These are phyloP conservation scores for Metschnikowia koreensis DNA, from an alignment of 805 yeast genomes.

Conservation along the genomic window DNA sequence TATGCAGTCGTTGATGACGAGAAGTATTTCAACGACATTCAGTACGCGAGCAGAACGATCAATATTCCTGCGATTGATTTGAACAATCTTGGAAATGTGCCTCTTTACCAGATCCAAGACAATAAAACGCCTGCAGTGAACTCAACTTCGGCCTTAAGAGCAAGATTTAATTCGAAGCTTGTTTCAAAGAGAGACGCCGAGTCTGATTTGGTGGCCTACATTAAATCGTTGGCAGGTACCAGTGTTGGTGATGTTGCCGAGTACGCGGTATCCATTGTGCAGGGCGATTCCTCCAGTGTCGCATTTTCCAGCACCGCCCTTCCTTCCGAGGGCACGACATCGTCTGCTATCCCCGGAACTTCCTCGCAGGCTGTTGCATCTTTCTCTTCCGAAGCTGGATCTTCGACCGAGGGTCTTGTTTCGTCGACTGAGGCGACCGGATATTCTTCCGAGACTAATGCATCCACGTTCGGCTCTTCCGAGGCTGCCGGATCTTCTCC, in stretches of 20 bases:
- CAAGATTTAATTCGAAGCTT: constrained; percentile 29
- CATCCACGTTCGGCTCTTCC: too few relatives aligned
- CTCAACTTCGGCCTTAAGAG: constrained; percentile 42
- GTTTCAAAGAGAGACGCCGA: constrained; percentile 32
- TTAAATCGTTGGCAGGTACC: constrained; percentile 28
- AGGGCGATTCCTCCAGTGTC: too few relatives aligned
- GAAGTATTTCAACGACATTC: constrained; percentile 36
- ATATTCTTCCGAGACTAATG: not conserved
- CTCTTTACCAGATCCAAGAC: constrained; percentile 31
- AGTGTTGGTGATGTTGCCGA: constrained; percentile 13
- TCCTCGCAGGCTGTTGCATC: not conserved
- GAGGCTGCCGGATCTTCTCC: too few relatives aligned
- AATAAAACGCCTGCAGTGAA: constrained; percentile 30
- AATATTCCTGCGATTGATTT: constrained; percentile 31
- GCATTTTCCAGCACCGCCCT: constrained; percentile 1
- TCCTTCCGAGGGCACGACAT: constrained; percentile 15
- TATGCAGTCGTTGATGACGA: constrained; percentile 25
- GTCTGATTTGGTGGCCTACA: constrained; percentile 22
- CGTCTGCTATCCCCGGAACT: constrained; percentile 13
- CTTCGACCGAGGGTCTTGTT: constrained; percentile 16
- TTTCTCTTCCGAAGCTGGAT: too few relatives aligned
- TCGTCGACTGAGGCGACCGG: constrained; percentile 1
- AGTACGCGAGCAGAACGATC: constrained; percentile 30
- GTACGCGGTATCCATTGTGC: constrained; percentile 11
- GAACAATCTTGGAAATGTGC: constrained; percentile 22